Conservation (phyloP, 148 eudicot species). For the Cornus controversa region DNA sequence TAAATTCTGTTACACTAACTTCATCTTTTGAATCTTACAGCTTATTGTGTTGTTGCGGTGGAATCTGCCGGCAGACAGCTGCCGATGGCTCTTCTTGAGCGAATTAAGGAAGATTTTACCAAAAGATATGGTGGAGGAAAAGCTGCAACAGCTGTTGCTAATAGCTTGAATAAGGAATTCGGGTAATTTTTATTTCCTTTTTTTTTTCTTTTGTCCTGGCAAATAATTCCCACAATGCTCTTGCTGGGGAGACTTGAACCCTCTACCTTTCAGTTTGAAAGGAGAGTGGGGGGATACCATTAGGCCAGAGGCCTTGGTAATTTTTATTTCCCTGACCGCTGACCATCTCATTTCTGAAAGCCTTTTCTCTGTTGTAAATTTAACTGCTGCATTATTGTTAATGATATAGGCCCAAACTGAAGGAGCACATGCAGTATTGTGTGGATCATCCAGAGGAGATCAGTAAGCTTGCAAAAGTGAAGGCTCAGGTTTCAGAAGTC, state of each 20-base stretch:
- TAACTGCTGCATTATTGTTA: neutral
- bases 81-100: constrained; percentile 29
- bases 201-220: no score
- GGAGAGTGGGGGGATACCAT: no score
- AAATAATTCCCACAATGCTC: no score
- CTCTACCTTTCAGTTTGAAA: no score
- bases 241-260: no score
- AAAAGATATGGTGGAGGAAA: constrained; percentile 36
- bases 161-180: constrained; percentile 29
- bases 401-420: constrained; percentile 55
- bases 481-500: constrained; percentile 68
- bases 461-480: constrained; percentile 59
- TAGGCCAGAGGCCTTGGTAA: no score
- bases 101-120: constrained; percentile 28
- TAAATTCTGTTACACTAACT: no score
- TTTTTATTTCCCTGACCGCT: no score
- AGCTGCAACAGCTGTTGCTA: constrained; percentile 35
- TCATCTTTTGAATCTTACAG: constrained; percentile 6
- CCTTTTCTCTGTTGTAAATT: neutral
- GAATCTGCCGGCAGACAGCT: constrained; percentile 31
- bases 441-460: constrained; percentile 64
- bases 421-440: constrained; percentile 63
- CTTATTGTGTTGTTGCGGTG: constrained; percentile 34
- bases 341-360: neutral
- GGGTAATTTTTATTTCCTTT: constrained; percentile 18